These are phyloP conservation scores for Taxawa tesnikishii DNA, from an alignment of 2,329 filamentous ascomycete genomes.

Conservation along the genomic window DNA sequence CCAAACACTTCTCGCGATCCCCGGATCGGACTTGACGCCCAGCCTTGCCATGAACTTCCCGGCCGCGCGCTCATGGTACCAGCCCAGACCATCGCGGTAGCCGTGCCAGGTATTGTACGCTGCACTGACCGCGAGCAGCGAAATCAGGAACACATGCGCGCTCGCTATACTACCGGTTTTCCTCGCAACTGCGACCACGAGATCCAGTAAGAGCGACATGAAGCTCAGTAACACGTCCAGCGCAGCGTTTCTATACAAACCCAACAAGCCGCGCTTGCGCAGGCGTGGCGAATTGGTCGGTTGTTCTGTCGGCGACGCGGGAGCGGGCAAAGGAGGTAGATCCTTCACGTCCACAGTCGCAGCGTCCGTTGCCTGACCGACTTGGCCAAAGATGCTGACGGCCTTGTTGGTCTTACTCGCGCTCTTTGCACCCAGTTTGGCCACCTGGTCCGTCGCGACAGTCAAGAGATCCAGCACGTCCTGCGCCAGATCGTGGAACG, in stretches of 20 bases:
- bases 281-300: too few relatives aligned
- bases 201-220: constrained; percentile 23
- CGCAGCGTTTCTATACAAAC: constrained; percentile 18
- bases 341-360: constrained; percentile 25
- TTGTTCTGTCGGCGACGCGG: not conserved
- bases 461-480: constrained; percentile 66
- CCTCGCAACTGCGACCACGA: constrained; percentile 26
- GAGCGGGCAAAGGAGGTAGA: constrained; percentile 5
- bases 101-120: constrained; percentile 64
- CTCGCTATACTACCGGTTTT: constrained; percentile 16
- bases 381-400: constrained; percentile 64
- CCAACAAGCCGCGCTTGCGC: constrained; percentile 10
- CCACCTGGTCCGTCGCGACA: constrained; percentile 64
- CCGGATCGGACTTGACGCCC: constrained; percentile 63
- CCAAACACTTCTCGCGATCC: constrained; percentile 80
- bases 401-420: constrained; percentile 69
- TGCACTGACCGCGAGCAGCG: constrained; percentile 55
- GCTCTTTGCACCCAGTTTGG: constrained; percentile 58
- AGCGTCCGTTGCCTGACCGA: constrained; percentile 56
- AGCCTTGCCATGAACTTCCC: constrained; percentile 69
- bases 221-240: constrained; percentile 13
- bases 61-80: constrained; percentile 78
- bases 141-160: constrained; percentile 63
- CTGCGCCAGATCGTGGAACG: constrained; percentile 60
- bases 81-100: constrained; percentile 58